These are phyloP conservation scores for Quercus engelmannii DNA, from an alignment of 306 rosid genomes.

Conservation along the genomic window DNA sequence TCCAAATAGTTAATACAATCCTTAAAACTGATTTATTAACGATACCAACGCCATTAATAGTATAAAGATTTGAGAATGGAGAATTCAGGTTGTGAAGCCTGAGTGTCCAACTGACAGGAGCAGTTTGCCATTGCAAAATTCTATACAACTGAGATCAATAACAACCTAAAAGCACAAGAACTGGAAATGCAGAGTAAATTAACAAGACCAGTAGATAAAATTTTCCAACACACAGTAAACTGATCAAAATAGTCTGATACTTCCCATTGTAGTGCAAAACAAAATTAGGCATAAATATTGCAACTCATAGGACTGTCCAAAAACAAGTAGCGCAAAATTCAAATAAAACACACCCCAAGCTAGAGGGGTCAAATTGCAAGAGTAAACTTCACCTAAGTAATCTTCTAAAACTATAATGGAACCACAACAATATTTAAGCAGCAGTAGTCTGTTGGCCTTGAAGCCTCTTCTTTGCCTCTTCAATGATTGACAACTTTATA, in stretches of 20 bases:
- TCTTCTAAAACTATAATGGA: constrained; percentile 14
- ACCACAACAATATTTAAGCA: constrained; percentile 14
- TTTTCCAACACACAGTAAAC: neutral
- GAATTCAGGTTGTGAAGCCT: too few relatives aligned
- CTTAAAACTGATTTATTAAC: too few relatives aligned
- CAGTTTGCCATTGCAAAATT: neutral
- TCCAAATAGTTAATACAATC: too few relatives aligned
- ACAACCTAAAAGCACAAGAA: neutral
- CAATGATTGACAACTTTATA: constrained; percentile 69
- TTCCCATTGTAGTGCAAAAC: neutral
- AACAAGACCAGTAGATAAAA: neutral
- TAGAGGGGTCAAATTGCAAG: neutral
- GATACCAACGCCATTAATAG: too few relatives aligned
- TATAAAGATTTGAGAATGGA: too few relatives aligned
- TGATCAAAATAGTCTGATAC: neutral
- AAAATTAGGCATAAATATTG: neutral
- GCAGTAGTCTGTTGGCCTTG: constrained; percentile 43
- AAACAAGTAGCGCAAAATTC: neutral
- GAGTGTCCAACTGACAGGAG: too few relatives aligned
- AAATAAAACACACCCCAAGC: neutral
- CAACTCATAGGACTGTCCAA: constrained; percentile 5
- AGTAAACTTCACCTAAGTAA: constrained; percentile 12
- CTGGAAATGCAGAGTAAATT: neutral
- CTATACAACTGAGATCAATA: neutral
- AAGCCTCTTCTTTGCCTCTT: constrained; percentile 71